These are phyloP conservation scores for Ceratocystis eucalypticola DNA, from an alignment of 2,329 filamentous ascomycete genomes.

Conservation along the genomic window DNA sequence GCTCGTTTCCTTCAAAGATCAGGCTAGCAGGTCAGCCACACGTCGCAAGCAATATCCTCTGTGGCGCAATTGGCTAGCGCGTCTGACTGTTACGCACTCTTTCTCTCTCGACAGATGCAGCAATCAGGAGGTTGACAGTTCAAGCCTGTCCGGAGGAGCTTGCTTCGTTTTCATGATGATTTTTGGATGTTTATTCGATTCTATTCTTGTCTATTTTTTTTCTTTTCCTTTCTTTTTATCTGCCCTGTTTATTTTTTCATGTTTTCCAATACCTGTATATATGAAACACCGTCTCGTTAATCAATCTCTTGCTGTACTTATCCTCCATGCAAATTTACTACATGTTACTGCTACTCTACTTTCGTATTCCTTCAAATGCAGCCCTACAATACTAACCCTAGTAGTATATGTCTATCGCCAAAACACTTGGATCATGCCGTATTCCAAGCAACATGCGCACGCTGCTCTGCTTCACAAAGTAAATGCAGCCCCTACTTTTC, in stretches of 20 bases:
- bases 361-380: background rate
- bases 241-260: background rate
- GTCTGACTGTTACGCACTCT: conserved; percentile 39
- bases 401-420: background rate
- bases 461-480: background rate
- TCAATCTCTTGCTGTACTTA: background rate
- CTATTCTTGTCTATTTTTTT: background rate
- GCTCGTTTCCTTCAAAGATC: background rate
- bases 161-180: background rate
- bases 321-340: background rate
- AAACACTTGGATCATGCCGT: background rate
- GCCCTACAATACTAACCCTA: background rate
- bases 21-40: background rate
- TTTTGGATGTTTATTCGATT: background rate
- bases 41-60: conserved; percentile 4
- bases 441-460: background rate
- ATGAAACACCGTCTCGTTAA: no score
- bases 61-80: conserved; percentile 44
- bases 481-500: background rate
- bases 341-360: background rate
- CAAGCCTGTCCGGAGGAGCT: conserved; percentile 7
- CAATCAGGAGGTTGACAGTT: conserved; percentile 8
- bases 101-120: background rate
- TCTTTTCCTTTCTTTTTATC: background rate
- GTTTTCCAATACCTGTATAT: background rate